Percentiles rank a stretch among this genome's conserved stretches.
These are phyloP conservation scores for Reutealis trisperma DNA, from an alignment of 345 rosid genomes.

Conservation along the genomic window DNA sequence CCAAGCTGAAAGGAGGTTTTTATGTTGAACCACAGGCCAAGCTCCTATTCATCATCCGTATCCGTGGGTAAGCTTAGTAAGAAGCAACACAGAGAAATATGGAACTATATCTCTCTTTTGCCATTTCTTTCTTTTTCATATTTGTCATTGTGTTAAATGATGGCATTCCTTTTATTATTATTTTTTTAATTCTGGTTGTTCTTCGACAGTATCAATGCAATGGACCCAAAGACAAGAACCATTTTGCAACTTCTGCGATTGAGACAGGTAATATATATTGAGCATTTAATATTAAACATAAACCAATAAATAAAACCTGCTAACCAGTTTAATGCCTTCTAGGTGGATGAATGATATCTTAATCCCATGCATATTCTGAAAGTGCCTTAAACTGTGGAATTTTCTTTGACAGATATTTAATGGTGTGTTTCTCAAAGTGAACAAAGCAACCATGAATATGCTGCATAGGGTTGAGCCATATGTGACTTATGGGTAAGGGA, in stretches of 20 bases:
- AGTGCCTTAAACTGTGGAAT: neutral
- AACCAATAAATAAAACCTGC: neutral
- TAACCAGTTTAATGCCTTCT: neutral
- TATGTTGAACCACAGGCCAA: conserved; percentile 96
- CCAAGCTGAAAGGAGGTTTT: conserved; percentile 79
- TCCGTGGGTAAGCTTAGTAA: conserved; percentile 28
- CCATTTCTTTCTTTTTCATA: neutral
- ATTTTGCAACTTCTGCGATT: conserved; percentile 87
- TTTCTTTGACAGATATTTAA: conserved; percentile 59
- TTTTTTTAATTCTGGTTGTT: neutral
- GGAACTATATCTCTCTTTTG: neutral
- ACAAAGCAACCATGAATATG: conserved; percentile 66
- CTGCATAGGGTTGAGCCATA: conserved; percentile 82
- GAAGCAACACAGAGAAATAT: no score
- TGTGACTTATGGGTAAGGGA: conserved; percentile 70
- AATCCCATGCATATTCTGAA: neutral
- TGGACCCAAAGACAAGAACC: conserved; percentile 77
- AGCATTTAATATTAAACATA: no score
- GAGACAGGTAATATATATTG: conserved; percentile 60
- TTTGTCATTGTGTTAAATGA: neutral
- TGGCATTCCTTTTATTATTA: neutral
- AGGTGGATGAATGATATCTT: no score
- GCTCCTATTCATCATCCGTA: conserved; percentile 73
- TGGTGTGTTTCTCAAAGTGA: conserved; percentile 81
- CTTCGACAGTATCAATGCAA: conserved; percentile 68